phyloP scores from a whole-genome alignment of 1,139 yeast genomes.

The Candida smagusa region DNA sequence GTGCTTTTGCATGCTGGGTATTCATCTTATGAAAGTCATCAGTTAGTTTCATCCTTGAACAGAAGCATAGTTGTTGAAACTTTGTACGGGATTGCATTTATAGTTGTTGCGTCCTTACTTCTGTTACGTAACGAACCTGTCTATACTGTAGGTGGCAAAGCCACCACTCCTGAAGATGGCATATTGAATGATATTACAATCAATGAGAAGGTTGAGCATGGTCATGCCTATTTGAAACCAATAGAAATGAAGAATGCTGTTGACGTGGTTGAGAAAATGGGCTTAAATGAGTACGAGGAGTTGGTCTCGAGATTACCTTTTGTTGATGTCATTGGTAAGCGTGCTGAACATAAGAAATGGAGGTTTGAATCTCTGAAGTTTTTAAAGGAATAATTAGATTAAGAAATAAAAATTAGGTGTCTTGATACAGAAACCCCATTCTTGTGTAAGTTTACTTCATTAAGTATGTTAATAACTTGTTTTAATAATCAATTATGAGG shows the following conservation, averaged over 20 bases:
- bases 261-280: conserved; percentile 40
- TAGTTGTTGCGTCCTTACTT: conserved; percentile 34
- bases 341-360: conserved; percentile 44
- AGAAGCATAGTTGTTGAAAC: conserved; percentile 43
- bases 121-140: conserved; percentile 22
- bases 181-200: conserved; percentile 17
- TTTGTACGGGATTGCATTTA: conserved; percentile 34
- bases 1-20: conserved; percentile 47
- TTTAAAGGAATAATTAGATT: no score
- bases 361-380: not conserved
- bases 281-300: conserved; percentile 42
- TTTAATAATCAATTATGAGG: no score
- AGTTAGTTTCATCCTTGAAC: conserved; percentile 31
- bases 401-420: no score
- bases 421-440: no score
- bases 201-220: conserved; percentile 16
- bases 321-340: conserved; percentile 39
- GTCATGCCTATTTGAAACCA: conserved; percentile 34
- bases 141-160: conserved; percentile 11
- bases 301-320: conserved; percentile 44
- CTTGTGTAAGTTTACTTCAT: no score
- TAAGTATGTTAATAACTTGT: no score
- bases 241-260: conserved; percentile 50
- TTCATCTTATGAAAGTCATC: conserved; percentile 51
- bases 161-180: conserved; percentile 8